These are phyloP conservation scores for Glarea lozoyensis DNA, from an alignment of 495 filamentous ascomycete species.

Conservation along the genomic window DNA sequence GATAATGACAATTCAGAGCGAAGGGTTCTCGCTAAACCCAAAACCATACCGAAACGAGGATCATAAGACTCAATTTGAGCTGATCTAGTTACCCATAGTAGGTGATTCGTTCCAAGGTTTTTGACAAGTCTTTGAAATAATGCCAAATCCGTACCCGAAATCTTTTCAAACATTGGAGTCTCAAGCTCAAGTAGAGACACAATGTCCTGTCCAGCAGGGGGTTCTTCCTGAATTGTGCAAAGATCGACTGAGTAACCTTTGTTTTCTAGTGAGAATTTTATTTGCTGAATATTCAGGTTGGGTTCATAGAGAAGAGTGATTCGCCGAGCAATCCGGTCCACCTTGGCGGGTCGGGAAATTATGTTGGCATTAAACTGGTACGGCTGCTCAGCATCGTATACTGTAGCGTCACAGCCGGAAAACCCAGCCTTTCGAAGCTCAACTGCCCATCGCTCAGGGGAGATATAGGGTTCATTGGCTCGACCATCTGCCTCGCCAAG, in stretches of 20 bases:
- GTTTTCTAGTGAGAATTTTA: neutral
- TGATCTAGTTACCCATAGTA: conserved; percentile 1
- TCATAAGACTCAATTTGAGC: conserved; percentile 1
- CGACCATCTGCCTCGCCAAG: conserved; percentile 24
- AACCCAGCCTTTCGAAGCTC: conserved; percentile 4
- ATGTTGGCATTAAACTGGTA: conserved; percentile 17
- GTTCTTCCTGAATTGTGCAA: conserved; percentile 12
- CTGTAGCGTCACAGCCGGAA: neutral
- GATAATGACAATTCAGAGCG: conserved; percentile 28
- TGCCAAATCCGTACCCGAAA: conserved; percentile 8
- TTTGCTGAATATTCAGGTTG: neutral
- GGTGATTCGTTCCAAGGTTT: neutral
- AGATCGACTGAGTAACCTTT: conserved; percentile 9
- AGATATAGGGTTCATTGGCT: conserved; percentile 22
- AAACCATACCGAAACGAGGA: neutral
- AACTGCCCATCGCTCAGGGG: neutral
- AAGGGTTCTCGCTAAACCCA: conserved; percentile 32
- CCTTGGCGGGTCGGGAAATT: conserved; percentile 6
- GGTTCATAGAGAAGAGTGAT: neutral
- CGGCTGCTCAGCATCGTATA: conserved; percentile 6
- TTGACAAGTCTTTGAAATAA: conserved; percentile 11
- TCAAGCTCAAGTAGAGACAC: conserved; percentile 28
- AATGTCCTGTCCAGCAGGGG: conserved; percentile 18
- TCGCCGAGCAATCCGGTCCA: neutral
- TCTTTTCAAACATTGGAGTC: conserved; percentile 20